A percentile compares a stretch with the other conserved stretches of the same genome.
These are phyloP conservation scores for Arthrobotrys conoides DNA, from an alignment of 2,329 filamentous ascomycete species.

Conservation along the genomic window DNA sequence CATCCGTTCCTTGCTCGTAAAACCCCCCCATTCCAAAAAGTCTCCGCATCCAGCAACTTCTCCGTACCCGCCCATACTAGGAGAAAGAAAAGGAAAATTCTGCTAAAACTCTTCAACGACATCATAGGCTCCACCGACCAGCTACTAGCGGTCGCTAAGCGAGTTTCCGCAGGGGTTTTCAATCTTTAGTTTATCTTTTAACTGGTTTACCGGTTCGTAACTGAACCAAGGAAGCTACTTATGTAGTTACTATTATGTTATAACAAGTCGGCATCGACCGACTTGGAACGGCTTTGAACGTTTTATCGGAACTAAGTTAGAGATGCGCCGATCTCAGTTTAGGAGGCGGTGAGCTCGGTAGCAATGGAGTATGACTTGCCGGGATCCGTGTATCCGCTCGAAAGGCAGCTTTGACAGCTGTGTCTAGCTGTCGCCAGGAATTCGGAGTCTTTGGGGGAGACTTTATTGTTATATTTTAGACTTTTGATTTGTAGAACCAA, in stretches of 20 bases:
- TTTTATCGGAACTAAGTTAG: background rate
- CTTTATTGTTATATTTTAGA: background rate
- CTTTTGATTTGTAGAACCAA: background rate
- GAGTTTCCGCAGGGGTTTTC: constrained; percentile 21
- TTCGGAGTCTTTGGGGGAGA: background rate
- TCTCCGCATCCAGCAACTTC: background rate
- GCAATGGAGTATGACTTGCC: constrained; percentile 1
- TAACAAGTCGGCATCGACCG: constrained; percentile 4
- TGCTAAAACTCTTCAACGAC: constrained; percentile 40
- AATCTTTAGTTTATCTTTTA: background rate
- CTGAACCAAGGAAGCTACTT: background rate
- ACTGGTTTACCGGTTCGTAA: no score
- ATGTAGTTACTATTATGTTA: background rate
- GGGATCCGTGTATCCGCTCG: background rate
- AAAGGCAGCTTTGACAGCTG: background rate
- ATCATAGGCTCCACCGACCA: constrained; percentile 33
- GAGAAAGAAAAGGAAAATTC: background rate
- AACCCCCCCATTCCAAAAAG: background rate
- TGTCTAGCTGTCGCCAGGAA: background rate
- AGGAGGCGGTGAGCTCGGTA: constrained; percentile 4
- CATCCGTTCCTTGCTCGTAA: background rate
- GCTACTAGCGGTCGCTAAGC: constrained; percentile 18
- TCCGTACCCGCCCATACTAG: background rate
- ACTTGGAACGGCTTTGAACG: background rate
- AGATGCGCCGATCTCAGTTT: constrained; percentile 18